phyloP scores from a whole-genome alignment of 768 basidiomycete genomes.

The Lactifluus rugatus region DNA sequence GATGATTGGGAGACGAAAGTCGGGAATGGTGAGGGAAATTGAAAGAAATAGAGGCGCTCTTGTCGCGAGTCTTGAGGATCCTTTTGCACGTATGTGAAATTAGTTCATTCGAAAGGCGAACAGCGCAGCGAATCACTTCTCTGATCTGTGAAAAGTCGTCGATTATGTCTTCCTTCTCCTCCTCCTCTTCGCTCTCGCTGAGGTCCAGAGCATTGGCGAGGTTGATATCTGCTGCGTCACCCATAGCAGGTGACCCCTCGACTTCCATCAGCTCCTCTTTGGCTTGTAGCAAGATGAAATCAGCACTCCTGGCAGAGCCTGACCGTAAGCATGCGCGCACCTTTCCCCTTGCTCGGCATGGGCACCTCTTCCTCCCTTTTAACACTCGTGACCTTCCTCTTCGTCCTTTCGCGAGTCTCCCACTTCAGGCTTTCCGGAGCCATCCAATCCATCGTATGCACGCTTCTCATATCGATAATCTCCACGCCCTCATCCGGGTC shows the following conservation, averaged over 20 bases:
- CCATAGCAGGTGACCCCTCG: slow-evolving; percentile 10
- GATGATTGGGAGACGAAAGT: slow-evolving; percentile 41
- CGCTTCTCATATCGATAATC: slow-evolving; percentile 75
- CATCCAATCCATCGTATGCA: slow-evolving; percentile 79
- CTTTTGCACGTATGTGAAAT: slow-evolving; percentile 33
- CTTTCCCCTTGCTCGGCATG: slow-evolving; percentile 26
- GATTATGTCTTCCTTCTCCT: slow-evolving; percentile 68
- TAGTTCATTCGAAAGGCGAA: not conserved
- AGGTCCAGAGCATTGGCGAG: slow-evolving; percentile 54
- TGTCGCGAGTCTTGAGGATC: slow-evolving; percentile 40
- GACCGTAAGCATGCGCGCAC: slow-evolving; percentile 21
- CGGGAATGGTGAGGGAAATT: slow-evolving; percentile 83
- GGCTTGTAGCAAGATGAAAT: slow-evolving; percentile 3
- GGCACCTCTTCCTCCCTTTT: slow-evolving; percentile 37
- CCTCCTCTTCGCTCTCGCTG: slow-evolving; percentile 69
- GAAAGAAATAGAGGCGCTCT: slow-evolving; percentile 78
- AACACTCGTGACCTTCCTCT: slow-evolving; percentile 22
- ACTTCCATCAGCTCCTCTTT: slow-evolving; percentile 23
- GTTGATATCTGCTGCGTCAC: slow-evolving; percentile 32
- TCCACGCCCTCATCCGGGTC: slow-evolving; percentile 84
- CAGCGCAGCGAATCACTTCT: slow-evolving; percentile 28
- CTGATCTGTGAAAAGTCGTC: slow-evolving; percentile 50
- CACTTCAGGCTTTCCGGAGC: slow-evolving; percentile 66
- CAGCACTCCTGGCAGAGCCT: not conserved
- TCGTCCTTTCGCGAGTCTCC: slow-evolving; percentile 35